These are phyloP conservation scores for Magnaporthiopsis rhizophila DNA, from an alignment of 2,329 filamentous ascomycete genomes.

Conservation along the genomic window DNA sequence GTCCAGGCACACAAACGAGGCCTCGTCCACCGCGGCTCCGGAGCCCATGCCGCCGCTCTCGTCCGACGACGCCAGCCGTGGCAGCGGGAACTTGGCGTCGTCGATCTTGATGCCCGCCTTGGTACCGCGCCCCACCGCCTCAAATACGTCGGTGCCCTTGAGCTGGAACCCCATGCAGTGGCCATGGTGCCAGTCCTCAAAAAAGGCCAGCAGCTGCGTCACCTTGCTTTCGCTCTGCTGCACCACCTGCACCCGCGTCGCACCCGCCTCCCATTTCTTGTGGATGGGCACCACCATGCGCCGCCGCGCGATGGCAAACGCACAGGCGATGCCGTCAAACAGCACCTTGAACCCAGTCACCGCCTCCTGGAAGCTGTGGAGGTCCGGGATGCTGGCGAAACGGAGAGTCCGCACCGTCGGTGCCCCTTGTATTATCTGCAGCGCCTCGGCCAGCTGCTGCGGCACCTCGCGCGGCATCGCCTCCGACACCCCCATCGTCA, in stretches of 20 bases:
- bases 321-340: conserved; percentile 63
- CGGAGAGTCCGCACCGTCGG: conserved; percentile 65
- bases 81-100: conserved; percentile 85
- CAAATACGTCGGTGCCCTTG: conserved; percentile 76
- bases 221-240: conserved; percentile 68
- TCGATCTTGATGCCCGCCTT: conserved; percentile 72
- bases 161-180: conserved; percentile 84
- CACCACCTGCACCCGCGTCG: conserved; percentile 72
- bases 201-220: conserved; percentile 75
- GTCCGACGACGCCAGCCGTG: conserved; percentile 41
- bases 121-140: conserved; percentile 57
- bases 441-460: conserved; percentile 53
- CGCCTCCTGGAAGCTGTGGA: conserved; percentile 72
- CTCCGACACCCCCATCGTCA: conserved; percentile 68
- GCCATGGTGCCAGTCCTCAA: conserved; percentile 79
- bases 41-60: conserved; percentile 29
- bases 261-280: conserved; percentile 87
- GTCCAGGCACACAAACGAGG: conserved; percentile 75
- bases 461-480: conserved; percentile 55
- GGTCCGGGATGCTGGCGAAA: conserved; percentile 56
- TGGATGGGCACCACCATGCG: conserved; percentile 88
- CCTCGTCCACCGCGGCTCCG: conserved; percentile 28
- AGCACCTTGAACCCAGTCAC: conserved; percentile 73
- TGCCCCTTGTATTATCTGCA: conserved; percentile 48
- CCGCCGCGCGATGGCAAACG: conserved; percentile 73